Conservation (phyloP, 139 green algal genomes). For the Ulvella scutata region DNA sequence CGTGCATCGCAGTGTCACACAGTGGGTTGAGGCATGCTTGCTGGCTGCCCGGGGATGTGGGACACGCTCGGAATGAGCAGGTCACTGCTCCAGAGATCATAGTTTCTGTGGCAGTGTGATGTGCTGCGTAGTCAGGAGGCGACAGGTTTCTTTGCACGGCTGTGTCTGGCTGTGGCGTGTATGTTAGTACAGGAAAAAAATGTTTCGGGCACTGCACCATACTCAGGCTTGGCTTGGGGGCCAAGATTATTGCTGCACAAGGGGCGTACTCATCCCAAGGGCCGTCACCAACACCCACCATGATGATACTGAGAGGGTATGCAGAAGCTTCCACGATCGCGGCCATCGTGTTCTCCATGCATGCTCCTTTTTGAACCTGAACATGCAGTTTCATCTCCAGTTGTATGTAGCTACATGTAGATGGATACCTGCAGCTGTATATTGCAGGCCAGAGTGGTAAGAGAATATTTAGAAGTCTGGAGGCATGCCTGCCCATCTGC, state of each 20-base stretch:
- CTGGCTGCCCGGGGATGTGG: too few species aligned
- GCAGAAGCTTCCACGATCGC: slow-evolving; percentile 32
- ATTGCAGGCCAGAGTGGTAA: slow-evolving; percentile 10
- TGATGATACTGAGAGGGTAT: slow-evolving; percentile 52
- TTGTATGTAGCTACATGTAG: too few species aligned
- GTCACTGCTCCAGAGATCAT: not conserved
- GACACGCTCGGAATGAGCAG: not conserved
- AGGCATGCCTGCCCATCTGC: slow-evolving; percentile 38
- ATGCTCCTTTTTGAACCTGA: slow-evolving; percentile 6
- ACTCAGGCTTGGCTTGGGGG: too few species aligned
- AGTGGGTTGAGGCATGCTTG: too few species aligned
- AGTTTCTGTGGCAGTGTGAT: not conserved
- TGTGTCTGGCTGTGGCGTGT: not conserved
- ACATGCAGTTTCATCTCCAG: slow-evolving; percentile 15
- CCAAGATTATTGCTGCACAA: not conserved
- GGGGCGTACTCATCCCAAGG: slow-evolving; percentile 13
- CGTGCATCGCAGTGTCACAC: too few species aligned
- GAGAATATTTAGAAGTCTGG: slow-evolving; percentile 15
- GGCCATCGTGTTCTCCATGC: slow-evolving; percentile 16
- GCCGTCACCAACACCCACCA: slow-evolving; percentile 62
- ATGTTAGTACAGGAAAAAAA: not conserved
- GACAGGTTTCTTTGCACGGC: not conserved
- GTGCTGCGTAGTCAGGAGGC: not conserved
- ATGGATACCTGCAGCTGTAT: too few species aligned
- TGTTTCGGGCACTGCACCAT: too few species aligned